Evolutionary conservation across 2,329 filamentous ascomycete genomes (phyloP).

Genomic region (Phoma sp.): DNA sequence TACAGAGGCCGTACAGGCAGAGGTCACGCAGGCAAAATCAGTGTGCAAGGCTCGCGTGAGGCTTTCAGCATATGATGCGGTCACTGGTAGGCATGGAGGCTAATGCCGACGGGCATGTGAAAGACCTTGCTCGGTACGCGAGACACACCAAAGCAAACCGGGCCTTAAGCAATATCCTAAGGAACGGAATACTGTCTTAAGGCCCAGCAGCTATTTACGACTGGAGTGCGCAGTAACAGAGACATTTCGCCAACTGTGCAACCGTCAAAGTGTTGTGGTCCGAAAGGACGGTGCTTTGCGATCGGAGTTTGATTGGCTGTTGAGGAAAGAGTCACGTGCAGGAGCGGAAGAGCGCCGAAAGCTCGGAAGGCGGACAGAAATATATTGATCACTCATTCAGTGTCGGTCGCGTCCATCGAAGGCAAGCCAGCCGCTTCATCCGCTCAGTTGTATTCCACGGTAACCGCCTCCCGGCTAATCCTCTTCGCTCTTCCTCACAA

Average conservation of each 20-base stretch:
- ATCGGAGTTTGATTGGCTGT: constrained; percentile 43
- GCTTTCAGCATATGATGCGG: constrained; percentile 22
- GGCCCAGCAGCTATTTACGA: neutral
- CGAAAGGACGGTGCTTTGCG: constrained; percentile 31
- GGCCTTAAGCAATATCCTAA: neutral
- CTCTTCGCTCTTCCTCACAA: constrained; percentile 20
- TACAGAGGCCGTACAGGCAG: too few species aligned
- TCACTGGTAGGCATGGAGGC: constrained; percentile 21
- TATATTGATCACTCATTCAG: constrained; percentile 23
- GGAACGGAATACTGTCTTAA: neutral
- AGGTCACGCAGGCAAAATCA: neutral
- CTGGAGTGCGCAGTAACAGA: neutral
- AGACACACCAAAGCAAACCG: constrained; percentile 8
- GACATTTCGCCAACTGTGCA: neutral
- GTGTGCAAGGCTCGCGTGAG: constrained; percentile 13
- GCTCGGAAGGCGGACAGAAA: constrained; percentile 34
- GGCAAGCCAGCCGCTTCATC: constrained; percentile 10
- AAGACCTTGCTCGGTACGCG: constrained; percentile 32
- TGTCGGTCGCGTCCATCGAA: constrained; percentile 25
- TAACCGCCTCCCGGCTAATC: neutral
- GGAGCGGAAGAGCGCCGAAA: constrained; percentile 29
- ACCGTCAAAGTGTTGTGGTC: neutral
- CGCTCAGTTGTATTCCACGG: neutral
- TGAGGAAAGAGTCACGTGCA: constrained; percentile 31
- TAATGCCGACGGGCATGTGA: constrained; percentile 36